Percentiles rank a stretch among this genome's conserved stretches.
Evolutionary conservation across 768 basidiomycete genomes (phyloP).

Genomic region (Plicaturopsis crispa): DNA sequence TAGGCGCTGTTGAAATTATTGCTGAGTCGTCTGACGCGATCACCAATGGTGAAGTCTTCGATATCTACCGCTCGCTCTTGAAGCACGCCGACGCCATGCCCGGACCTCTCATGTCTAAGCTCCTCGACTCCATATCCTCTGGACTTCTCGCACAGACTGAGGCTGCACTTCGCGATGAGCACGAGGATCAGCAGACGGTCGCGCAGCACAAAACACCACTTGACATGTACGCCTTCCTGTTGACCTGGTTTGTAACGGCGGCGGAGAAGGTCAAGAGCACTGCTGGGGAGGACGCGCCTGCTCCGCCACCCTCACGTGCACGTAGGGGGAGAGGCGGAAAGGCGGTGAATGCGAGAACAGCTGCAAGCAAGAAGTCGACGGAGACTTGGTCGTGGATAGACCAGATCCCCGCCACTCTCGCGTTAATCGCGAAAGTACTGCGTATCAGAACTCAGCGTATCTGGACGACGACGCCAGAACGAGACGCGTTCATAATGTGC

Average conservation of each 20-base stretch:
- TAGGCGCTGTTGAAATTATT: slow-evolving; percentile 77
- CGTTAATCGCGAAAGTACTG: slow-evolving; percentile 66
- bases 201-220: slow-evolving; percentile 63
- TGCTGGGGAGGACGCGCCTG: slow-evolving; percentile 39
- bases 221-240: slow-evolving; percentile 87
- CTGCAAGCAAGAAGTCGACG: slow-evolving; percentile 33
- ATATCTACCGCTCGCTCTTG: slow-evolving; percentile 74
- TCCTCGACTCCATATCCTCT: slow-evolving; percentile 81
- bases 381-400: slow-evolving; percentile 68
- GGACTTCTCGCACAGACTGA: slow-evolving; percentile 71
- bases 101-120: slow-evolving; percentile 67
- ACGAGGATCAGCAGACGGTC: slow-evolving; percentile 56
- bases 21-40: slow-evolving; percentile 73
- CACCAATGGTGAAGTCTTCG: slow-evolving; percentile 60
- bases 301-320: slow-evolving; percentile 36
- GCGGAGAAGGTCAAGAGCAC: slow-evolving; percentile 69
- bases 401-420: slow-evolving; percentile 65
- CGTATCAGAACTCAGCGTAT: slow-evolving; percentile 65
- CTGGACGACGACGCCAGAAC: slow-evolving; percentile 84
- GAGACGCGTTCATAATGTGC: slow-evolving; percentile 81
- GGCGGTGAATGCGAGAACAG: slow-evolving; percentile 26
- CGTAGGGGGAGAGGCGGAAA: slow-evolving; percentile 59
- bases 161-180: slow-evolving; percentile 49
- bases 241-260: slow-evolving; percentile 84
- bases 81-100: slow-evolving; percentile 64